Evolutionary conservation across 768 basidiomycete genomes (phyloP), one percentile per base, ranked within the genome.

Genomic region (Phallus indusiatus): DNA sequence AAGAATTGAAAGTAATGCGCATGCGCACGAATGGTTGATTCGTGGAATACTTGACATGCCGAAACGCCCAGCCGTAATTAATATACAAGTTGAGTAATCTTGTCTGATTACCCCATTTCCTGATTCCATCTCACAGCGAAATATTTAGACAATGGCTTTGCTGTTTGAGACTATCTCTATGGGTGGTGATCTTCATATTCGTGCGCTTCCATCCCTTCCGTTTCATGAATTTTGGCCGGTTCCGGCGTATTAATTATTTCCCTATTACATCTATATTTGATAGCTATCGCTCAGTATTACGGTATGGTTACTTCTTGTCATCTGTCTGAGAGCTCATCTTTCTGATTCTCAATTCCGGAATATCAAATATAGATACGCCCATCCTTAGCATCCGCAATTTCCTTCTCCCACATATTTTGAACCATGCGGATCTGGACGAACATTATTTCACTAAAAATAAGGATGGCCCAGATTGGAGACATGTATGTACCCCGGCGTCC

Each of bases 11-110:
- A 52, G 51, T 17, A 12, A 28, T 46, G 67, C 69, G 7, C 66
- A 67, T 53, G 69, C 69, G 60, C 71, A 70, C 66, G 72, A 73
- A 63, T 69, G 68, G 53, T 67, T 73, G 7, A 58, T 73, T 4
- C 53, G 70, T 34, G 67, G 67, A 0, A 37, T 71, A 47, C 47
- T 72, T 51, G 68, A 67, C 20, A 47, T 71, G 28, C 65, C 66
- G 21, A 62, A 62, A 28, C 59, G 59, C 35, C 72, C 72, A 0
- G 72, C 70, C 0, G 68, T 71, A 9, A 61, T 73, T 69, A 56
- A 64, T 69, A n/a, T 55, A 54, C 58, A 62, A 37, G 51, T 62
- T 57, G 10, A 47, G 49, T 18, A 49, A 42, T 18, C 17, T 24
- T 21, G 56, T 61, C 54, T 49, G 21, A n/a, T 36, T 37, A 34